These are phyloP conservation scores for Przewalskia tangutica DNA, from an alignment of 257 asterid genomes.

Conservation along the genomic window DNA sequence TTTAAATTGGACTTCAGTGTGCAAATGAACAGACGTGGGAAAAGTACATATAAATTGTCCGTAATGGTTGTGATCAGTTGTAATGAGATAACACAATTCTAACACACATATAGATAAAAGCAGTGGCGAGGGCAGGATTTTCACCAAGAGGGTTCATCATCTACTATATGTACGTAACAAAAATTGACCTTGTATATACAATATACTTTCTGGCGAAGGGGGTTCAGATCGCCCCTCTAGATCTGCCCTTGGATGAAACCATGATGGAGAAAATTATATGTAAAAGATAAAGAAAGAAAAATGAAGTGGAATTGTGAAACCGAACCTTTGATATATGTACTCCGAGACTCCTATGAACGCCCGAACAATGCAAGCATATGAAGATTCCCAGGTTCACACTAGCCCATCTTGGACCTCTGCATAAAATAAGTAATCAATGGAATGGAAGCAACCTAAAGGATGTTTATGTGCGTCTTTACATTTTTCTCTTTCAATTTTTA, in stretches of 20 bases:
- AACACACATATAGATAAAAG: neutral
- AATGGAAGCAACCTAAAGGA: neutral
- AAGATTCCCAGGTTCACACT: slow-evolving; percentile 39
- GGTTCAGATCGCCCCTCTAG: too few relatives aligned
- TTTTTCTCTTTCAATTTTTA: neutral
- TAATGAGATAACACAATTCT: neutral
- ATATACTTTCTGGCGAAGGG: too few relatives aligned
- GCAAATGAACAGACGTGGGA: neutral
- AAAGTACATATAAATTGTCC: neutral
- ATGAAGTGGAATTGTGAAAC: neutral
- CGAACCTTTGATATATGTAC: slow-evolving; percentile 38
- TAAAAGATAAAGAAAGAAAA: neutral
- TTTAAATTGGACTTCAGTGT: neutral
- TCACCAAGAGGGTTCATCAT: too few relatives aligned
- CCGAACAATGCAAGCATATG: slow-evolving; percentile 39
- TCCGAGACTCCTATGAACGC: slow-evolving; percentile 36
- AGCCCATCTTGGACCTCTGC: slow-evolving; percentile 44
- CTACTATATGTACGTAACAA: too few relatives aligned
- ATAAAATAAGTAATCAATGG: neutral
- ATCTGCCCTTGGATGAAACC: neutral
- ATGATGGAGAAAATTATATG: neutral
- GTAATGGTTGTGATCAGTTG: neutral
- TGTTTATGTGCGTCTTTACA: neutral
- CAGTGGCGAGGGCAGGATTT: neutral
- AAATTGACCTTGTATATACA: too few relatives aligned